These are phyloP conservation scores for Aspergillus transmontanensis DNA, from an alignment of 2,329 filamentous ascomycete genomes.

Conservation along the genomic window DNA sequence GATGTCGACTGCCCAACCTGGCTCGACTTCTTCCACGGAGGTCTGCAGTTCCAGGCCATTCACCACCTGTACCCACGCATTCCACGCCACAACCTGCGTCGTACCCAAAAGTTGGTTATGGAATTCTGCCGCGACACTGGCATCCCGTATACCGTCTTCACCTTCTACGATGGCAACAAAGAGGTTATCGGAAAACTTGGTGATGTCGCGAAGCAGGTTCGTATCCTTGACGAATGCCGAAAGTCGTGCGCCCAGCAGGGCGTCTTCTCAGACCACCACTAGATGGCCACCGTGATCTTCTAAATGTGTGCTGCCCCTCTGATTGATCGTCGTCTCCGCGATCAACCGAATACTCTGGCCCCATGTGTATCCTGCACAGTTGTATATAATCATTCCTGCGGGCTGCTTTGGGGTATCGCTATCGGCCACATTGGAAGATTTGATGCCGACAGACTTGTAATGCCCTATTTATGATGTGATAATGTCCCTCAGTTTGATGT, in stretches of 20 bases:
- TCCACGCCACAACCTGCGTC: conserved; percentile 80
- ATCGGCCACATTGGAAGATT: not conserved
- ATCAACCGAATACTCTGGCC: not conserved
- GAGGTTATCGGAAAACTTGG: conserved; percentile 75
- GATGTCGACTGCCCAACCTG: conserved; percentile 85
- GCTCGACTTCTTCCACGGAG: conserved; percentile 88
- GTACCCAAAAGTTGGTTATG: conserved; percentile 72
- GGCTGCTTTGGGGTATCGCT: not conserved
- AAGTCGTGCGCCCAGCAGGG: conserved; percentile 42
- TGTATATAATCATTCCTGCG: conserved; percentile 1
- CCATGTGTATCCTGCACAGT: not conserved
- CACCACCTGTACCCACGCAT: conserved; percentile 85
- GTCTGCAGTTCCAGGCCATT: conserved; percentile 85
- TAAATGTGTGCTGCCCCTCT: not conserved
- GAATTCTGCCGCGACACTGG: conserved; percentile 81
- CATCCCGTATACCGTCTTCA: conserved; percentile 83
- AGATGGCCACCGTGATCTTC: conserved; percentile 3
- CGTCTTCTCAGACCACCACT: conserved; percentile 37
- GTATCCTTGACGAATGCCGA: conserved; percentile 75
- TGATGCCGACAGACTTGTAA: conserved; percentile 4
- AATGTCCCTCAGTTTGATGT: not conserved
- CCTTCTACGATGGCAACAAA: conserved; percentile 81
- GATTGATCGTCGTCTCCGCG: not conserved
- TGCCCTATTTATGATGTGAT: conserved; percentile 7
- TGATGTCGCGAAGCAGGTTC: conserved; percentile 78